Evolutionary conservation across 2,329 filamentous ascomycete species (phyloP).

Genomic region (Nemania sp.): DNA sequence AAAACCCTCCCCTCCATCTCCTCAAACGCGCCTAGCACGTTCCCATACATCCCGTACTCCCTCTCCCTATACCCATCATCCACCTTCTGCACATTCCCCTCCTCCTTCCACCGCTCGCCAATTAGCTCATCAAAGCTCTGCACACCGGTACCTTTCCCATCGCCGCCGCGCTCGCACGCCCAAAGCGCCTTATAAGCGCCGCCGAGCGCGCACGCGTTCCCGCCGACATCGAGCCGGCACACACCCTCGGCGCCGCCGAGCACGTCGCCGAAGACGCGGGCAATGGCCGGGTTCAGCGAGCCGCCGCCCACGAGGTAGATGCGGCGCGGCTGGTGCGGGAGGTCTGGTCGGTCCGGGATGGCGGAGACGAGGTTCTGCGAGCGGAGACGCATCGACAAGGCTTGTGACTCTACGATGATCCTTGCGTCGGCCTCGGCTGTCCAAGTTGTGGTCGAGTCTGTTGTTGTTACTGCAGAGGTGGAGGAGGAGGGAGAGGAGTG

Average conservation of each 20-base stretch:
- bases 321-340: constrained; percentile 63
- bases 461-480: constrained; percentile 27
- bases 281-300: constrained; percentile 89
- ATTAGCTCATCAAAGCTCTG: constrained; percentile 91
- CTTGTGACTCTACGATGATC: constrained; percentile 92
- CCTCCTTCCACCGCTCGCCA: constrained; percentile 85
- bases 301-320: constrained; percentile 84
- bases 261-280: constrained; percentile 85
- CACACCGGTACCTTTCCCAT: background rate
- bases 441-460: constrained; percentile 50
- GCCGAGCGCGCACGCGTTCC: constrained; percentile 93
- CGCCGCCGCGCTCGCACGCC: constrained; percentile 76
- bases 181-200: constrained; percentile 97
- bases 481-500: constrained; percentile 38
- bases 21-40: constrained; percentile 72
- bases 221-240: constrained; percentile 92
- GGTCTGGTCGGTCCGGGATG: constrained; percentile 55
- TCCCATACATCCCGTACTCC: constrained; percentile 81
- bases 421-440: constrained; percentile 79
- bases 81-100: constrained; percentile 83
- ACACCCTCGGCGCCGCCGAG: constrained; percentile 91
- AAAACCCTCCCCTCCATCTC: constrained; percentile 49
- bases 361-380: constrained; percentile 78
- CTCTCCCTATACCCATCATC: constrained; percentile 82
- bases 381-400: constrained; percentile 89